Base-by-base conservation (phyloP, 441 rosid species). In the Lepidium campestre region DNA sequence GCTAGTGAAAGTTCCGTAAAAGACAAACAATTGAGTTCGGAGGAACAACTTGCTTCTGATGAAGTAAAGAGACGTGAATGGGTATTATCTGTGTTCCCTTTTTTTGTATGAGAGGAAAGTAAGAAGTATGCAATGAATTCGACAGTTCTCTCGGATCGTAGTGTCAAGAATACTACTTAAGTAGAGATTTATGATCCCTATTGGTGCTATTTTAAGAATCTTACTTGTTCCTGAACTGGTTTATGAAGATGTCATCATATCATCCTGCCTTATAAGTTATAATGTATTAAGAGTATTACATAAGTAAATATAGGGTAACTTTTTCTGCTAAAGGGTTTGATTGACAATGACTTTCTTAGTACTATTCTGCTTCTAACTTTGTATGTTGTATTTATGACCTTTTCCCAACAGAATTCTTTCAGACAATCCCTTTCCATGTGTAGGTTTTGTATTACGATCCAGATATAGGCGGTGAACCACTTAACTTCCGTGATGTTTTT, bases 371-470 rank as follows among this genome's bases (percentile, higher is more conserved):
- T 54, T 67, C 29, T 10, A 10, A 6, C 54, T 67, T 55, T 39
- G 11, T 42, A 23, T 46, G 63, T 23, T 6, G 6, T 35, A 29
- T 14, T 12, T 31, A 46, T 53, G n/a, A 68, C 14, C 41, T 31
- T 19, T 58, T 61, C 7, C 50, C 48, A 61, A 7, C 8, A 54
- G 32, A 61, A 37, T 6, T 44, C 18, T 53, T 62, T 67, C 14
- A 40, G 66, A 62, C 18, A 9, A 62, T 56, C 7, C 57, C 42
- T 55, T 68, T 68, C 56, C 61, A 47, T 74, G 47, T 62, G 65
- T 68, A 94, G 99, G 91, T 91, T 53, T 75, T 94, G 61, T 94
- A 94, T 74, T 91, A 84, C 72, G 99, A 94, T 75, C 65, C 86
- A 53, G 99, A 88, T 69, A 71, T 85, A 63, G 98, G 90, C 47